A percentile compares a stretch with the other conserved stretches of the same genome.
Evolutionary conservation across 257 asterid species (phyloP).

Genomic region (Thymus quinquecostatus): DNA sequence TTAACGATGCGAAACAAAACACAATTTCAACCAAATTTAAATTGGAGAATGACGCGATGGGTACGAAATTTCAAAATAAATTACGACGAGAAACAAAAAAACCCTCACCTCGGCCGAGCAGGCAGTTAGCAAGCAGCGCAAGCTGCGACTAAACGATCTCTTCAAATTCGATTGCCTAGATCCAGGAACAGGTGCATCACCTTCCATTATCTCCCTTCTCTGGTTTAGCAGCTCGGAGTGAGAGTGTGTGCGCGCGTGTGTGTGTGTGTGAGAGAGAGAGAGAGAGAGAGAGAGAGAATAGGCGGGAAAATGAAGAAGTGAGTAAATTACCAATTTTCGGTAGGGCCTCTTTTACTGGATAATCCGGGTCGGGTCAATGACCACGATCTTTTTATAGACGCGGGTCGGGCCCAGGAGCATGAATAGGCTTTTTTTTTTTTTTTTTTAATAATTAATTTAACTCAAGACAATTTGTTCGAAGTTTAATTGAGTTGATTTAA

Average conservation of each 20-base stretch:
- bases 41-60: neutral
- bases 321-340: neutral
- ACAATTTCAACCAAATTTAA: neutral
- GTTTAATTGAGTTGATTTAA: no score
- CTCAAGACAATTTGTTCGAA: no score
- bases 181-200: slow-evolving; percentile 38
- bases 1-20: slow-evolving; percentile 10
- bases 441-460: no score
- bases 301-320: neutral
- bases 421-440: no score
- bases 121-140: slow-evolving; percentile 51
- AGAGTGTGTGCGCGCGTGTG: neutral
- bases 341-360: neutral
- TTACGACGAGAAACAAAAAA: slow-evolving; percentile 2
- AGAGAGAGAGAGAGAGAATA: neutral
- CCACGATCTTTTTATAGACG: no score
- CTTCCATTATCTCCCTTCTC: slow-evolving; percentile 35
- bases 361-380: neutral
- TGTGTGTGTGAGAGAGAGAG: neutral
- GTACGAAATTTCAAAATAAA: neutral
- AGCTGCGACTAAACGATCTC: slow-evolving; percentile 48
- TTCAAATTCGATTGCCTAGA: slow-evolving; percentile 53
- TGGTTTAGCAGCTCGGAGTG: no score
- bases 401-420: no score
- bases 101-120: slow-evolving; percentile 57